Evolutionary conservation across 2,329 filamentous ascomycete species (phyloP), one percentile per base, ranked within the genome.

Genomic region (Myriosclerotinia curreyana): DNA sequence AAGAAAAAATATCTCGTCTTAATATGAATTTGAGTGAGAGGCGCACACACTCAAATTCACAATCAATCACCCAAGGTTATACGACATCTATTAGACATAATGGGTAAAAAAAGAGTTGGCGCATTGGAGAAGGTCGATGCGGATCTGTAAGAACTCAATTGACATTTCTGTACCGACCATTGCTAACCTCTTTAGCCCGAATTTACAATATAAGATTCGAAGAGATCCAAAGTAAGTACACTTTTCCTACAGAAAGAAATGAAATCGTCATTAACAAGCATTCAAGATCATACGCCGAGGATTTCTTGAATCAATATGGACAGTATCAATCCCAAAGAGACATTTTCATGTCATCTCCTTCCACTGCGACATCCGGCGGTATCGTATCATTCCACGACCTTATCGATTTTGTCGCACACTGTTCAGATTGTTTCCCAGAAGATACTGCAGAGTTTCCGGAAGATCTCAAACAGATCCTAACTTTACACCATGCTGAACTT

Each of bases 71-170:
- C 22, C 51, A 44, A 14, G 22, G 15, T 31, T 25, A n/a, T 12
- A 50, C 25, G 20, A 12, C n/a, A n/a, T 31, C 34, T 12, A 64
- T 60, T 55, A 31, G 31, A 64, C 69, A 69, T 61, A 65, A 95
- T 92, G 86, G 90, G 86, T 66, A 96, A 96, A 79, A 85, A 92
- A 76, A 96, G 95, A 80, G 84, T 96, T 65, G 91, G 90, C 64
- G 93, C 93, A 66, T 86, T 97, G 77, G 93, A 97, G 79, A 97
- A 97, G 83, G 87, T 96, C 71, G 93, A 97, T 75, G 93, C 92
- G 42, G 92, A 96, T 77, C 81, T 96, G 83, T 89, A 76, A 68
- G 85, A 75, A 22, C 58, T 60, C 44, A 59, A 66, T 71, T 49
- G 66, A 64, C 60, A 55, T 66, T 60, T 68, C 48, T 28, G 28